Evolutionary conservation across 2,329 filamentous ascomycete species (phyloP), one percentile per base, ranked within the genome.

Genomic region (Arthroderma sp.): DNA sequence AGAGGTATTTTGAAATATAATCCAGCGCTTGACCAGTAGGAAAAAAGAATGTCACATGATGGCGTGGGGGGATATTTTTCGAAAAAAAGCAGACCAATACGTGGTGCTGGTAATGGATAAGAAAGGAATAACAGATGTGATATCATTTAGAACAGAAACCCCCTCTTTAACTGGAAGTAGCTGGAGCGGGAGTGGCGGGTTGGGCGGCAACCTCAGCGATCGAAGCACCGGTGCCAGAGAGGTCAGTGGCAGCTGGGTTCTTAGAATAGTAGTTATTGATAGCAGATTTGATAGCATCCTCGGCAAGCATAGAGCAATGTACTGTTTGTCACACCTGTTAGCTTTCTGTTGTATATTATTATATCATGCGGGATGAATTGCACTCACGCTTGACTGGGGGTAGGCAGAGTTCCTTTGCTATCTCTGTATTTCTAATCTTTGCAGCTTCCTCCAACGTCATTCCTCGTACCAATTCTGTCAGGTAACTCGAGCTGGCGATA

Each of bases 371-470:
- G 8, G 15, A 51, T n/a, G 9, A 2, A 38, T 13, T 38, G 13
- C 41, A 57, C 85, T 74, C 76, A 90, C 87, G 74, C 77, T 94
- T 95, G 54, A 95, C 88, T 61, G 89, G 88, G 37, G 88, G 89
- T 68, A 93, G 74, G 69, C 88, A 93, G 58, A 96, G 79, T 76
- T 98, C 94, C 79, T 95, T 94, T 38, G 93, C 93, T 70, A 98
- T 98, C 75, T 98, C 91, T 2, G 91, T 95, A 76, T 98, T 98
- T 77, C 89, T 86, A 66, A 98, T 88, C 76, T 87, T 86, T 56
- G 85, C 84, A 35, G 94, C 93, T 71, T 98, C 89, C 66, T 98
- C 93, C 63, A 98, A 75, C 13, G 86, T 95, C 91, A 97, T 98
- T 60, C 93, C 93, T 62, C 89, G 83, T 62, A 98, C 91, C 60